Evolutionary conservation across 2,329 filamentous ascomycete genomes (phyloP).

Genomic region (Magnaporthiopsis incrustans): DNA sequence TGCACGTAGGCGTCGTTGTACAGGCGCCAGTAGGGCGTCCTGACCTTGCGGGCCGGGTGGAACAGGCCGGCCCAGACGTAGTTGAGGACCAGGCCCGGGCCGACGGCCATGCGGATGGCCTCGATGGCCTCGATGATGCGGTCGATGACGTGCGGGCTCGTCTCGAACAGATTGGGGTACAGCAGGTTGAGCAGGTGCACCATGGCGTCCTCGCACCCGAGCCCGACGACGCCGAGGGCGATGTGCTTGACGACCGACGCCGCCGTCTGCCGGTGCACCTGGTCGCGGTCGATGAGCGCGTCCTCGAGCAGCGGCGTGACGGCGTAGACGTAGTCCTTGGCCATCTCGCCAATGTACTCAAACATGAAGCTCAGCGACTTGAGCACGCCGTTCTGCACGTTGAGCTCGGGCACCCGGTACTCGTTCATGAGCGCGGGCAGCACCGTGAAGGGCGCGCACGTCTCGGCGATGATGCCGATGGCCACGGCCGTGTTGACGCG

Average conservation of each 20-base stretch:
- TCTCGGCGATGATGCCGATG: constrained; percentile 97
- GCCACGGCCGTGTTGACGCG: constrained; percentile 97
- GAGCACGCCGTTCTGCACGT: constrained; percentile 96
- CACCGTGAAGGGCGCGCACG: constrained; percentile 95
- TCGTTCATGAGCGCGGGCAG: constrained; percentile 99
- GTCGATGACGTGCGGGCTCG: constrained; percentile 95
- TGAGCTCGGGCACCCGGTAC: constrained; percentile 95
- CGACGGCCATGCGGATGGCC: constrained; percentile 87
- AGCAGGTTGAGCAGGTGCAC: constrained; percentile 92
- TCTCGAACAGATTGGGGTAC: constrained; percentile 96
- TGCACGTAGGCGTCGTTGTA: constrained; percentile 98
- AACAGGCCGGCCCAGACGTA: constrained; percentile 98
- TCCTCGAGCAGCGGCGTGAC: constrained; percentile 94
- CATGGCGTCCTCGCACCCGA: constrained; percentile 98
- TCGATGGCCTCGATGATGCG: constrained; percentile 96
- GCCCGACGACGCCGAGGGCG: constrained; percentile 89
- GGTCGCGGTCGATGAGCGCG: constrained; percentile 93
- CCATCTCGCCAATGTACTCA: constrained; percentile 99
- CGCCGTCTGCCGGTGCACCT: constrained; percentile 94
- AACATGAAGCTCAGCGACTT: constrained; percentile 97
- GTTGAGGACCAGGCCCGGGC: constrained; percentile 88
- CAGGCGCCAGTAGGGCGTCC: constrained; percentile 89
- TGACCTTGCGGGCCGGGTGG: constrained; percentile 91
- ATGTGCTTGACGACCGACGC: constrained; percentile 97
- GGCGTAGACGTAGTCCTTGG: constrained; percentile 98